phyloP scores from a whole-genome alignment of 2,329 filamentous ascomycete genomes.

The Intubia oerlemansii region DNA sequence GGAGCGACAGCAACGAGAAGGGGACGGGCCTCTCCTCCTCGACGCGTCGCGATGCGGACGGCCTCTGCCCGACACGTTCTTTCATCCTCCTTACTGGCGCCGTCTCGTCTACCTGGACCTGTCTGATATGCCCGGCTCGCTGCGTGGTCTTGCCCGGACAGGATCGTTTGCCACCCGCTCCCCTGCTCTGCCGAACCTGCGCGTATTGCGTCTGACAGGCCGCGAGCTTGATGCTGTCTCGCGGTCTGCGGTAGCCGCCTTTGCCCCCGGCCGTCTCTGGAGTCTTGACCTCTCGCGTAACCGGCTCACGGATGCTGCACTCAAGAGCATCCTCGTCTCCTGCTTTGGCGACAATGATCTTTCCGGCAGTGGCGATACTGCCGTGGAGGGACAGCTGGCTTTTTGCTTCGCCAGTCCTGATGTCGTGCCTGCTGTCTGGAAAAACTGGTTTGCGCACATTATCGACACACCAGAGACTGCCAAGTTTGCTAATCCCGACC shows the following conservation, averaged over 20 bases:
- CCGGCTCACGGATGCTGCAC: conserved; percentile 22
- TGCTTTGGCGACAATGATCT: conserved; percentile 3
- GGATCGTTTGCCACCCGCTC: conserved; percentile 6
- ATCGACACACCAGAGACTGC: conserved; percentile 24
- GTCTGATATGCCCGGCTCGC: conserved; percentile 24
- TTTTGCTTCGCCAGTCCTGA: conserved; percentile 3
- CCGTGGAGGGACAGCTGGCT: conserved; percentile 22
- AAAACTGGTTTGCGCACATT: conserved; percentile 22
- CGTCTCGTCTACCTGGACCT: conserved; percentile 30
- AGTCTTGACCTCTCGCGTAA: conserved; percentile 34
- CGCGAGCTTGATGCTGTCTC: conserved; percentile 23
- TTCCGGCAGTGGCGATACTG: conserved; percentile 12
- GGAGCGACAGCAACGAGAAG: too few species aligned
- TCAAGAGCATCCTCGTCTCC: conserved; percentile 14
- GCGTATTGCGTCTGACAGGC: conserved; percentile 27
- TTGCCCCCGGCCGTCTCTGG: conserved; percentile 24
- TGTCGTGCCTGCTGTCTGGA: conserved; percentile 12
- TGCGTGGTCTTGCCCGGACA: conserved; percentile 12
- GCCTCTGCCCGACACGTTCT: conserved; percentile 20
- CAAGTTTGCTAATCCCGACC: conserved; percentile 21
- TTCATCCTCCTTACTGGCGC: conserved; percentile 15
- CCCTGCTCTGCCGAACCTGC: conserved; percentile 21
- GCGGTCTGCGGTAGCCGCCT: conserved; percentile 14
- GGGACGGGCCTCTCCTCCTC: conserved; percentile 20
- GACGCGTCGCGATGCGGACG: conserved; percentile 21